These are phyloP conservation scores for Grosmannia clavigera DNA, from an alignment of 2,329 filamentous ascomycete genomes.

Conservation along the genomic window DNA sequence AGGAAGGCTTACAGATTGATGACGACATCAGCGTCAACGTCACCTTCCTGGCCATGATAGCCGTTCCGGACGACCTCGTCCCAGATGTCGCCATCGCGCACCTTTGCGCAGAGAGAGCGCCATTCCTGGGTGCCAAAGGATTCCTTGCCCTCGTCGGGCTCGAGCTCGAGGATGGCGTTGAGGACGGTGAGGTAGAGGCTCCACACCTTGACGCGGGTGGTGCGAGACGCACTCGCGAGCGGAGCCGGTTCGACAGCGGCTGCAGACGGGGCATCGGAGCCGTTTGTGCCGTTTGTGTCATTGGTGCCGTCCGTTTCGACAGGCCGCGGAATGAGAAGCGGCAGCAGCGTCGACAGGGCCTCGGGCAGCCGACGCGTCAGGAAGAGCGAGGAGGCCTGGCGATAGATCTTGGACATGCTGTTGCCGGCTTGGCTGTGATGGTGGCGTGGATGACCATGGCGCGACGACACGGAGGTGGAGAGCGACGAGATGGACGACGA, in stretches of 20 bases:
- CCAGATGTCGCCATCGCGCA: conserved; percentile 86
- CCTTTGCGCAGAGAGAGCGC: conserved; percentile 69
- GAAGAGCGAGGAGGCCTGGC: conserved; percentile 87
- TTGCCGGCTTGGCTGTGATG: conserved; percentile 4
- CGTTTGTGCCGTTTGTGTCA: conserved; percentile 7
- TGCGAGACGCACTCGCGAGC: conserved; percentile 66
- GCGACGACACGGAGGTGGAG: conserved; percentile 50
- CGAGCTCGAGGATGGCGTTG: conserved; percentile 81
- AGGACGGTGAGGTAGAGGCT: conserved; percentile 89
- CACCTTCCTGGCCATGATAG: conserved; percentile 77
- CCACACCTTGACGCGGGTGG: conserved; percentile 89
- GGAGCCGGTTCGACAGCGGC: conserved; percentile 46
- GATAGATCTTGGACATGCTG: conserved; percentile 82
- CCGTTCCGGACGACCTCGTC: conserved; percentile 80
- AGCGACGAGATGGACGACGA: conserved; percentile 45
- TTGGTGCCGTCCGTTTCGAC: conserved; percentile 24
- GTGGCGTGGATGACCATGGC: conserved; percentile 37
- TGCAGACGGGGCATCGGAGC: background rate
- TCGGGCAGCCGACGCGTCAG: conserved; percentile 88
- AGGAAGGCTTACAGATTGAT: conserved; percentile 59
- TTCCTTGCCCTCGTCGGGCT: conserved; percentile 78
- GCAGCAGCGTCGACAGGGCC: conserved; percentile 71
- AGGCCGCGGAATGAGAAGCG: conserved; percentile 56
- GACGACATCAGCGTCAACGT: conserved; percentile 89
- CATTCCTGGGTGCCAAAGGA: conserved; percentile 78